Evolutionary conservation across 2,329 filamentous ascomycete genomes (phyloP), one percentile per base, ranked within the genome.

Genomic region (Rhexocercosporidium sp.): DNA sequence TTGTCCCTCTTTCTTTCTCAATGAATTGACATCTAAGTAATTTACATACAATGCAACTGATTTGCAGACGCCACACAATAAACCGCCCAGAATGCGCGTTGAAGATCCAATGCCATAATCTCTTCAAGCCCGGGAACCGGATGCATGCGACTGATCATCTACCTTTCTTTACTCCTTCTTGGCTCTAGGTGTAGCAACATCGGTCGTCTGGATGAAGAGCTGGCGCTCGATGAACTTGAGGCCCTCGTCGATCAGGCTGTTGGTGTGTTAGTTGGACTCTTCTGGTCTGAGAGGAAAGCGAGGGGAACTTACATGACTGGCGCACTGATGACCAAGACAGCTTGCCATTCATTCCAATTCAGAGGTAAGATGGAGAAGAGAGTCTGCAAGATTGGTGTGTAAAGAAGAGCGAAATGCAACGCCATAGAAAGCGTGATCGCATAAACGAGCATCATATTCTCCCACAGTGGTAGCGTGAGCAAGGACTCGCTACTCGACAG

Each of bases 361-460:
- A 99, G 81, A 11, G 96, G 94, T 70, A 97, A 81, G 71, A 99
- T 98, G 44, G 92, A 92, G 83, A 99, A 99, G 67, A 99, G 82
- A 8, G 83, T 84, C 81, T 97, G 95, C 67, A 99, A 82, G 81
- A 97, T 88, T 0, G 96, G 96, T 2, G 90, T 91, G 81, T 99
- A 99, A 44, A 99, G 86, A 59, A 99, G 90, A 27, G 90, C 92
- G 79, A 98, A 97, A 84, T 99, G 96, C 65, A 99, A 86, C 0
- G 88, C 89, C 96, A 99, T 99, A 46, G 93, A 97, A 70, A 99
- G 83, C 12, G 87, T 85, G 77, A 99, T 97, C 70, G 96, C 96
- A 75, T 97, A 97, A 64, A 99, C 93, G 20, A 99, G 90, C 86
- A 97, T 96, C 91, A 97, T 96, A 83, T 99, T 99, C 78, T 95